Percentiles rank a stretch among this genome's conserved stretches.
phyloP scores from a whole-genome alignment of 371 early-diverging fungal species.

The Saksenaea vasiformis region DNA sequence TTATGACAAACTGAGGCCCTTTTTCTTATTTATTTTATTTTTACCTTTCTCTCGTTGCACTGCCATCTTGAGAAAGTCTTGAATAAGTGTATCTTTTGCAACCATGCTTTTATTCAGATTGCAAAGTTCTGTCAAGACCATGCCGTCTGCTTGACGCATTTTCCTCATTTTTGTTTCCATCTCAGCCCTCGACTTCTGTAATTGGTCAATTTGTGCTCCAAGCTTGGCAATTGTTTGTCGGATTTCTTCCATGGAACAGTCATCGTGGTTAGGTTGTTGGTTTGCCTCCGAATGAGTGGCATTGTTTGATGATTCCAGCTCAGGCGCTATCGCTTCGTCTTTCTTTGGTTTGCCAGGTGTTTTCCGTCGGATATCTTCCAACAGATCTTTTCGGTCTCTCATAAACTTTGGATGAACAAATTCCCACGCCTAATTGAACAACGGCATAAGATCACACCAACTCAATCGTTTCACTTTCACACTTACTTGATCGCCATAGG shows the following conservation, averaged over 20 bases:
- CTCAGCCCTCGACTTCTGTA: constrained; percentile 28
- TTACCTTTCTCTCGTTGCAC: constrained; percentile 17
- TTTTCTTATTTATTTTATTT: neutral
- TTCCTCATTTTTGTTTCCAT: constrained; percentile 39
- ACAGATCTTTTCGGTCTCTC: constrained; percentile 60
- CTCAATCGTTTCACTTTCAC: neutral
- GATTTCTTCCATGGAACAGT: constrained; percentile 22
- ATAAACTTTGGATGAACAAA: constrained; percentile 79
- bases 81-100: constrained; percentile 65
- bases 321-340: constrained; percentile 18
- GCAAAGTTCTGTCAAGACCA: constrained; percentile 59
- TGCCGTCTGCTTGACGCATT: constrained; percentile 55
- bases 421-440: constrained; percentile 67
- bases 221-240: constrained; percentile 33
- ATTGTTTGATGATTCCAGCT: constrained; percentile 9
- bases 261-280: neutral
- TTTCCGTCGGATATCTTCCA: constrained; percentile 64
- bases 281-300: neutral
- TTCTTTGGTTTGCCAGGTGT: constrained; percentile 43
- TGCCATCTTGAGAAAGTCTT: constrained; percentile 60
- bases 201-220: constrained; percentile 49
- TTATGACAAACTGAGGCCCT: neutral
- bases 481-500: constrained; percentile 67
- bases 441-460: neutral
- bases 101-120: constrained; percentile 58